These are phyloP conservation scores for Suillus occidentalis DNA, from an alignment of 768 basidiomycete genomes.

Conservation along the genomic window DNA sequence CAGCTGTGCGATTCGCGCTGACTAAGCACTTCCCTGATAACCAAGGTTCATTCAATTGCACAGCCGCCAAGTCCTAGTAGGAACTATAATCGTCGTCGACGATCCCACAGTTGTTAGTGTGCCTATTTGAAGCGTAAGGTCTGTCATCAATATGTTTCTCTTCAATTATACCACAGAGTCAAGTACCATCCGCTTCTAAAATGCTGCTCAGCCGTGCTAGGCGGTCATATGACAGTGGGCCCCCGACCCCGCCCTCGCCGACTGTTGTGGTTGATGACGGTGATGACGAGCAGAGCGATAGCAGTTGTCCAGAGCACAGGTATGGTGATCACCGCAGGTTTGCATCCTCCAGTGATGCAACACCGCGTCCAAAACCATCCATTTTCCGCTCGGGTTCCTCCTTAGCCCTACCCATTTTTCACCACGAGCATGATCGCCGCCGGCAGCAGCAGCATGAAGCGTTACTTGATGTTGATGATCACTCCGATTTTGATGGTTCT, in stretches of 20 bases:
- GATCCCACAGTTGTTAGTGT: conserved; percentile 1
- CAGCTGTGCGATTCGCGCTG: not conserved
- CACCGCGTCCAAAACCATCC: conserved; percentile 45
- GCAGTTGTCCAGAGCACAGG: conserved; percentile 8
- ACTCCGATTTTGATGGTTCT: conserved; percentile 15
- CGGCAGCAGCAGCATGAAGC: conserved; percentile 7
- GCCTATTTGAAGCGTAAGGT: not conserved
- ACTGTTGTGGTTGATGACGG: conserved; percentile 11
- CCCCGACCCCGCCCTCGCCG: conserved; percentile 14
- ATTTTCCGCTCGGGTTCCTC: conserved; percentile 18
- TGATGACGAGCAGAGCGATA: conserved; percentile 10
- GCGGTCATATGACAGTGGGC: conserved; percentile 24
- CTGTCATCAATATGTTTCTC: not conserved
- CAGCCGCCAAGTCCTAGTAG: not conserved
- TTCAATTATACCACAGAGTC: not conserved
- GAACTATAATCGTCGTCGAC: not conserved
- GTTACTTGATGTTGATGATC: conserved; percentile 16
- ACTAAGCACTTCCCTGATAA: not conserved
- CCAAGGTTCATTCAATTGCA: not conserved
- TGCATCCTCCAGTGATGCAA: conserved; percentile 49
- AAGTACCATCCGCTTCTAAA: conserved; percentile 7
- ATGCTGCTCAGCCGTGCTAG: conserved; percentile 26
- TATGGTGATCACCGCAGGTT: conserved; percentile 27
- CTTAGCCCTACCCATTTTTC: conserved; percentile 21
- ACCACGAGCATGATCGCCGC: conserved; percentile 9